Conservation (phyloP, 495 filamentous ascomycete species). For the Penicillium coprophilum region DNA sequence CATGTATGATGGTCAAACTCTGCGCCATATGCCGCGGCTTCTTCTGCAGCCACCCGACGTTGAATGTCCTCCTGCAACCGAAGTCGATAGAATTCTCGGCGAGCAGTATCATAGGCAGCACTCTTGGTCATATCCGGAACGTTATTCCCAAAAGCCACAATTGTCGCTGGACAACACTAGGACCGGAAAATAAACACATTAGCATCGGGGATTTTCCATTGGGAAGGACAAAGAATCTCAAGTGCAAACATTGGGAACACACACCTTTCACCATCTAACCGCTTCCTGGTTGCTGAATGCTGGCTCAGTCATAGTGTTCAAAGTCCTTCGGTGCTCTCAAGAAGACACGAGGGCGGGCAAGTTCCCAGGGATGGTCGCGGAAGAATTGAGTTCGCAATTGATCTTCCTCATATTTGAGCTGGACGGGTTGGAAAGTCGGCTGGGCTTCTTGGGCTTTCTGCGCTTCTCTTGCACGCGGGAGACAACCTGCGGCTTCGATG, state of each 20-base stretch:
- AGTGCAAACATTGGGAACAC: constrained; percentile 10
- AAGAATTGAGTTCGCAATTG: constrained; percentile 77
- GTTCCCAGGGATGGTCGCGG: constrained; percentile 93
- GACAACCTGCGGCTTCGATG: constrained; percentile 38
- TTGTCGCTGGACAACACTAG: constrained; percentile 90
- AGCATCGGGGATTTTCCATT: constrained; percentile 13
- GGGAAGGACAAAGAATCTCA: neutral
- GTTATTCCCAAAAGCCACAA: constrained; percentile 76
- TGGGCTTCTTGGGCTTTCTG: constrained; percentile 58
- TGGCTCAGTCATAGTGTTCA: constrained; percentile 76
- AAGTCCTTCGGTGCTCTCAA: constrained; percentile 85
- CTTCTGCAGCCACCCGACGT: constrained; percentile 80
- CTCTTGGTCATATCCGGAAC: constrained; percentile 56
- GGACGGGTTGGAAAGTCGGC: constrained; percentile 71
- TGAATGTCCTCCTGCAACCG: constrained; percentile 82
- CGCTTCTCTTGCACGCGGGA: constrained; percentile 43
- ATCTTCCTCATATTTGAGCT: constrained; percentile 84
- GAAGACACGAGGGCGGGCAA: constrained; percentile 83
- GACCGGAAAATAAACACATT: constrained; percentile 13
- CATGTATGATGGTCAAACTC: constrained; percentile 71
- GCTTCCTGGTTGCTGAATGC: constrained; percentile 72
- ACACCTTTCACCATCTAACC: constrained; percentile 86
- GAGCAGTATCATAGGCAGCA: constrained; percentile 80
- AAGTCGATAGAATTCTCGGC: constrained; percentile 85
- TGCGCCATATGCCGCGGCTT: constrained; percentile 80